Base-by-base conservation (phyloP, 176 grass and related monocot genomes). In the Zoysia japonica region DNA sequence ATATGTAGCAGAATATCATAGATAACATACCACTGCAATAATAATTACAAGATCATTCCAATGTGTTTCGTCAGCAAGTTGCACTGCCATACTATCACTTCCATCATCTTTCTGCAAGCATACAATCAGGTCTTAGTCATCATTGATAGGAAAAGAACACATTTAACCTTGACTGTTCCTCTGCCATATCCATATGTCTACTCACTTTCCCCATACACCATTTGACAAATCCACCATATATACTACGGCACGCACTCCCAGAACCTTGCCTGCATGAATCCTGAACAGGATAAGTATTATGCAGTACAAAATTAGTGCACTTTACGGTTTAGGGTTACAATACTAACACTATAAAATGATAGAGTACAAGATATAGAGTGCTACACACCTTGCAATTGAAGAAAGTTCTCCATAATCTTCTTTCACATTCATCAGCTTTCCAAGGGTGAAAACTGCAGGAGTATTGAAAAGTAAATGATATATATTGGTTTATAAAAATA, bases 221-320 rank as follows among this genome's bases (percentile, higher is more conserved):
- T 84, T 99, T 99, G 56, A 99, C 96, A 89, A 98, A 99, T 63
- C 96, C 92, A 61, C 96, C 90, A 67, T 95, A 99, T 73, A 95
- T 78, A 87, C 92, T 99, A 47, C 92, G 92, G 72, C 92, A 99
- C 61, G 96, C 90, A 74, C 96, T 99, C 56, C 96, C 96, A 79
- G 92, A 99, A 55, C 96, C 96, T 83, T 93, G 96, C 79, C 96
- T 99, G 64, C 39, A 82, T 67, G 60, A 72, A 81, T 35, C 46
- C 86, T 76, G 56, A 28, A 20, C 87, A 53, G 55, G 10, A 49
- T 47, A 63, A 72, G 67, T 56, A 28, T 28, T 28, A 83, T 42
- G 53, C 42, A 79, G 44, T 73, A 72, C 6, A 55, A 78, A 12
- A 72, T 64, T 63, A 71, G 46, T 20, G 15, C 48, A 67, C 63